Conservation (phyloP, 2,329 filamentous ascomycete species). For the Fusarium pseudoanthophilum region DNA sequence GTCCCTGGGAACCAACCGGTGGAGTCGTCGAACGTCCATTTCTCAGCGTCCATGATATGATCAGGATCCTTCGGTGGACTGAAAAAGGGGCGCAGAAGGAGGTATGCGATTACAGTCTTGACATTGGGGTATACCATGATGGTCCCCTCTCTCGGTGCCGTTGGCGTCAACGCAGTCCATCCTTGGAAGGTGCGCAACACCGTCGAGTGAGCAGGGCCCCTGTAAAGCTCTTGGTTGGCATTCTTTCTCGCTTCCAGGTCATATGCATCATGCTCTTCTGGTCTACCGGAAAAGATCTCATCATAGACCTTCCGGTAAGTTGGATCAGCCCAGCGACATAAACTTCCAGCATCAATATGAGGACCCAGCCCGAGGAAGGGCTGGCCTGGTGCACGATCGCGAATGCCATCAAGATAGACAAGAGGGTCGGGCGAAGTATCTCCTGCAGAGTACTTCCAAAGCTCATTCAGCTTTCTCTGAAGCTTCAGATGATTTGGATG, state of each 20-base stretch:
- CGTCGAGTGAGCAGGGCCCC: conserved; percentile 4
- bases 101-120: not conserved
- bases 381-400: conserved; percentile 29
- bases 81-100: not conserved
- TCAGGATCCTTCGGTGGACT: not conserved
- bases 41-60: not conserved
- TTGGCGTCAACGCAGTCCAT: conserved; percentile 11
- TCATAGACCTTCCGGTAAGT: not conserved
- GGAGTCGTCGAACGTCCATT: not conserved
- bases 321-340: conserved; percentile 54
- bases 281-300: not conserved
- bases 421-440: not conserved
- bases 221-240: not conserved
- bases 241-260: not conserved
- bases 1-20: conserved; percentile 1
- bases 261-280: not conserved
- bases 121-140: conserved; percentile 9
- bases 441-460: not conserved
- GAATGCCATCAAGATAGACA: not conserved
- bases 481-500: not conserved
- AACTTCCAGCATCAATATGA: conserved; percentile 56
- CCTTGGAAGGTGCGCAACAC: conserved; percentile 9
- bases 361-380: conserved; percentile 54
- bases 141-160: not conserved
- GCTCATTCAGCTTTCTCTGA: not conserved